Base-by-base conservation (phyloP, 2,329 filamentous ascomycete genomes). In the Gnomoniopsis sp. region DNA sequence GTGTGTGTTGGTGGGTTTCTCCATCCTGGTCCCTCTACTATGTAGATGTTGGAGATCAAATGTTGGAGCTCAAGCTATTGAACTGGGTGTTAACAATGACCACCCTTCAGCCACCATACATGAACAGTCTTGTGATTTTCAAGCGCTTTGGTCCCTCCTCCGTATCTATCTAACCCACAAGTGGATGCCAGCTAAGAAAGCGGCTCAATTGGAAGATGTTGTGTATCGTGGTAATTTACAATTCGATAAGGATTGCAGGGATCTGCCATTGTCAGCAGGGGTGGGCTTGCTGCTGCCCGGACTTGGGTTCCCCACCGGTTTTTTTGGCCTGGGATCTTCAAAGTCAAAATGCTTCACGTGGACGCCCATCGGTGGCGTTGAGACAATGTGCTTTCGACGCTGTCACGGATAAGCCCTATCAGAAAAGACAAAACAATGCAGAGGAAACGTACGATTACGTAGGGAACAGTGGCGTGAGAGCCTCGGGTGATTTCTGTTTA, bases 341-440 rank as follows among this genome's bases (percentile, higher is more conserved):
- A 41, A 41, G 36, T 41, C 6, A 43, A 41, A 43, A 23, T 14
- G 33, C 26, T 26, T 53, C 51, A 53, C 51, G 51, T 53, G 51
- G 51, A 19, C 51, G 51, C 51, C 51, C 19, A 46, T 46, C 51
- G 26, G 51, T 53, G 51, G 51, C 51, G 51, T 53, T 53, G 23
- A 53, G 17, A 36, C 50, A 26, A 43, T 46, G 14, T 34, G 38
- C 15, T n/a, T 30, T 36, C 10, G 36, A 15, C 4, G 38, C 19
- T 30, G 19, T 6, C 22, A 17, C 22, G 22, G n/a, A 19, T 30
- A 44, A 12, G 17, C 41, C 41, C 41, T 44, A 22, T 53, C 41
- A 53, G n/a, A 19, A 53, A 23, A 53, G 22, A 44, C 17, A n/a
- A 22, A n/a, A 44, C 41, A 34, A 19, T 21, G 26, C 15, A 53